Conservation (phyloP, 768 basidiomycete species). For the Trametes elegans region DNA sequence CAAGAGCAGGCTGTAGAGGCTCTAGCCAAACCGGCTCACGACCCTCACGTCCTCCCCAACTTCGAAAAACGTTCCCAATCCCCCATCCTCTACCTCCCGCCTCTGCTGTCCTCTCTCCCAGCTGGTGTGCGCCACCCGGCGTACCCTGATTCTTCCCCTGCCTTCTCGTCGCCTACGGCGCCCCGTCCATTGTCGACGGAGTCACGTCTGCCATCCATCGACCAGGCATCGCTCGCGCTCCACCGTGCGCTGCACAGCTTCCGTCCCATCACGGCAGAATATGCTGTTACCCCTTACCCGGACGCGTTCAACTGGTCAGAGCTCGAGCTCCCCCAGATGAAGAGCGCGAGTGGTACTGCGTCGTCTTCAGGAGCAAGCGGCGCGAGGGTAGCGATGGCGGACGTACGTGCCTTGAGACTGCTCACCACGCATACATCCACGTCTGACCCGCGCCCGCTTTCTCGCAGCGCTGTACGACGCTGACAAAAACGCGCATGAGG, state of each 20-base stretch:
- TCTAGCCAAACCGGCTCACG: slow-evolving; percentile 24
- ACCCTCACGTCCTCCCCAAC: slow-evolving; percentile 56
- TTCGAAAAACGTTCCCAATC: slow-evolving; percentile 43
- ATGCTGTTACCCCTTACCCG: slow-evolving; percentile 62
- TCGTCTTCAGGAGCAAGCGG: slow-evolving; percentile 82
- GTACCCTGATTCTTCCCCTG: slow-evolving; percentile 8
- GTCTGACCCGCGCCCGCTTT: background rate
- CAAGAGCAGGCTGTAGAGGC: slow-evolving; percentile 1
- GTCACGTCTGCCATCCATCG: slow-evolving; percentile 81
- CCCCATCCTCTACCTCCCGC: slow-evolving; percentile 79
- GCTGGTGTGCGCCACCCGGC: slow-evolving; percentile 32
- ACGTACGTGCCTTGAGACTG: slow-evolving; percentile 38
- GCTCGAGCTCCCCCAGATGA: slow-evolving; percentile 65
- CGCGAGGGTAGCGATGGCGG: slow-evolving; percentile 66
- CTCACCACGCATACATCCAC: too few relatives aligned
- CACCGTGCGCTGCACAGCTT: slow-evolving; percentile 86
- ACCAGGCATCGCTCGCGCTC: slow-evolving; percentile 77
- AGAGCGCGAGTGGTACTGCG: slow-evolving; percentile 89
- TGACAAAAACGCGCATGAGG: slow-evolving; percentile 86
- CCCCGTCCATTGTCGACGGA: slow-evolving; percentile 54
- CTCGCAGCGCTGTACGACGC: slow-evolving; percentile 78
- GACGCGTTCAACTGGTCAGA: slow-evolving; percentile 89
- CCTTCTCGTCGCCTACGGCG: slow-evolving; percentile 22
- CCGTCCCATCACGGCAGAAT: slow-evolving; percentile 54
- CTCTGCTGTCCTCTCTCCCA: slow-evolving; percentile 77